Percentiles rank a stretch among this genome's conserved stretches.
These are phyloP conservation scores for Hippophae gyantsensis DNA, from an alignment of 306 rosid genomes.

Conservation along the genomic window DNA sequence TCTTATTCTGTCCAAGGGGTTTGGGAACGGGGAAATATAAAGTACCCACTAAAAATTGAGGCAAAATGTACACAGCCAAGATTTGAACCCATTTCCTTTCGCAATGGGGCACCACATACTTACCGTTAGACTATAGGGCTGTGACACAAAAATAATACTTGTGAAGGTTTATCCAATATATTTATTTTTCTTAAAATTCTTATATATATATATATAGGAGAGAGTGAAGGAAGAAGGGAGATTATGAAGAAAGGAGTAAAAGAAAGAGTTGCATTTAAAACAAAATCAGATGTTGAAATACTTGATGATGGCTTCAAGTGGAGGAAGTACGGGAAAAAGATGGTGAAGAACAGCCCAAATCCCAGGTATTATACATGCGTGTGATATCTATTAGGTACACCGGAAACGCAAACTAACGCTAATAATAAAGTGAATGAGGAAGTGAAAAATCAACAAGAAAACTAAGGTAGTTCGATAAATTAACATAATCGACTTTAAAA, in stretches of 20 bases:
- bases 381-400: neutral
- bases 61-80: too few relatives aligned
- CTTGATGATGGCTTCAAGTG: conserved; percentile 82
- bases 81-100: too few relatives aligned
- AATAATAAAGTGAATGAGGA: too few relatives aligned
- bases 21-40: neutral
- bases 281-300: conserved; percentile 62
- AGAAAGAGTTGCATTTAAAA: conserved; percentile 61
- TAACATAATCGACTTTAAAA: too few relatives aligned
- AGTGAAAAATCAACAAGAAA: too few relatives aligned
- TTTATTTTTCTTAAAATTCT: too few relatives aligned
- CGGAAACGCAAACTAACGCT: too few relatives aligned
- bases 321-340: conserved; percentile 94
- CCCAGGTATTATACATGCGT: conserved; percentile 45
- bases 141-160: neutral
- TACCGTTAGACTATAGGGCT: too few relatives aligned
- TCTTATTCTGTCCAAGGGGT: neutral
- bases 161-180: neutral
- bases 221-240: conserved; percentile 21
- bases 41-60: too few relatives aligned
- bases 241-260: conserved; percentile 17
- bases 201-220: conserved; percentile 20
- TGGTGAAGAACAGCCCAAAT: conserved; percentile 84
- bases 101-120: too few relatives aligned
- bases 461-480: too few relatives aligned